These are phyloP conservation scores for Leccinellum luteum DNA, from an alignment of 768 basidiomycete genomes.

Conservation along the genomic window DNA sequence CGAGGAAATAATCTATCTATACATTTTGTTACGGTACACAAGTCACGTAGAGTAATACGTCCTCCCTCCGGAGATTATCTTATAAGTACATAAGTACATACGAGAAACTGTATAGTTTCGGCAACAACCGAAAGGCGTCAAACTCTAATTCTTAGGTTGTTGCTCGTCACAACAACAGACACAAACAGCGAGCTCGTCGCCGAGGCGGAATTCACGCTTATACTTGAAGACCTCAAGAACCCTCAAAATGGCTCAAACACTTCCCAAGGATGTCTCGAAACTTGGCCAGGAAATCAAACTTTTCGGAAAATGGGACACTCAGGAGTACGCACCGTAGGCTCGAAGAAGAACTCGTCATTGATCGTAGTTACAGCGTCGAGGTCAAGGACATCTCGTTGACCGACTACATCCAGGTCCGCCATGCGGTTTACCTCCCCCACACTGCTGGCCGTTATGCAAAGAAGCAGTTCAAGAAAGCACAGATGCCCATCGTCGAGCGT, in stretches of 20 bases:
- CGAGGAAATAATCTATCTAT: neutral
- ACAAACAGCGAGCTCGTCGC: constrained; percentile 28
- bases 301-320: constrained; percentile 98
- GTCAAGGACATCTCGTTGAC: constrained; percentile 99
- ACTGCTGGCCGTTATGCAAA: constrained; percentile 99
- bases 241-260: constrained; percentile 68
- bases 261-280: constrained; percentile 80
- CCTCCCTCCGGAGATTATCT: neutral
- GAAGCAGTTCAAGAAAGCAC: constrained; percentile 99
- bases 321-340: constrained; percentile 65
- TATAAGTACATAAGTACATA: too few relatives aligned
- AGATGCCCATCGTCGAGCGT: constrained; percentile 99
- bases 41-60: neutral
- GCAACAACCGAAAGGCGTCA: constrained; percentile 16
- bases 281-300: constrained; percentile 89
- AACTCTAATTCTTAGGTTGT: constrained; percentile 25
- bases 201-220: constrained; percentile 13
- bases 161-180: constrained; percentile 10
- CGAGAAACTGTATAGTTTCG: constrained; percentile 33
- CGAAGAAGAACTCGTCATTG: constrained; percentile 7
- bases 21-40: neutral
- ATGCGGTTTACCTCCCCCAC: constrained; percentile 96
- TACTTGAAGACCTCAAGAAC: constrained; percentile 31
- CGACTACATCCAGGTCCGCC: constrained; percentile 99
- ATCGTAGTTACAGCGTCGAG: constrained; percentile 66